Percentiles rank a stretch among this genome's conserved stretches.
Evolutionary conservation across 2,329 filamentous ascomycete genomes (phyloP).

Genomic region (Xylaria sp.): DNA sequence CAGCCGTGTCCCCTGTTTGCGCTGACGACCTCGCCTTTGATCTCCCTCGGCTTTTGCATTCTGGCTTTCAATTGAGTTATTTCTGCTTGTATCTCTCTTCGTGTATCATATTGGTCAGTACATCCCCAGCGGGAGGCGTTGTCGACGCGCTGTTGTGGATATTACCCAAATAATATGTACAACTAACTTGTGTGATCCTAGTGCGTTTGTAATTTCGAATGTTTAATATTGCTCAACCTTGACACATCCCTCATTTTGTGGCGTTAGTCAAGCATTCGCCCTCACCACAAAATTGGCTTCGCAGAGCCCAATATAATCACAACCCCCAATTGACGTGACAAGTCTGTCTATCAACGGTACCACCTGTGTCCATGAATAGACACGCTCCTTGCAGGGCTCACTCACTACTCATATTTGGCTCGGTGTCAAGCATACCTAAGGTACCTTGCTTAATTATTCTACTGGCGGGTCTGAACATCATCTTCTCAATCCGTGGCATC

Average conservation of each 20-base stretch:
- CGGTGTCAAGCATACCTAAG: slow-evolving; percentile 12
- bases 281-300: slow-evolving; percentile 38
- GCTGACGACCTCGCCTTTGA: slow-evolving; percentile 8
- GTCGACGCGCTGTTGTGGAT: slow-evolving; percentile 33
- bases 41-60: slow-evolving; percentile 36
- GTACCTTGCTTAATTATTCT: slow-evolving; percentile 6
- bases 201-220: slow-evolving; percentile 50
- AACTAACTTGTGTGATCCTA: slow-evolving; percentile 44
- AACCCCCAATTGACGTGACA: slow-evolving; percentile 15
- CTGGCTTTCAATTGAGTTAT: slow-evolving; percentile 47
- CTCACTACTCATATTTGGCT: slow-evolving; percentile 38
- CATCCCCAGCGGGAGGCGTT: slow-evolving; percentile 47
- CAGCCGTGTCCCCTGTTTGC: slow-evolving; percentile 42
- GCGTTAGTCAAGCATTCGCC: slow-evolving; percentile 36
- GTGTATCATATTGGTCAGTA: slow-evolving; percentile 59
- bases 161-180: slow-evolving; percentile 33
- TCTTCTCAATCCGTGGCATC: slow-evolving; percentile 17
- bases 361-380: slow-evolving; percentile 36
- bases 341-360: slow-evolving; percentile 13
- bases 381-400: slow-evolving; percentile 37
- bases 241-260: slow-evolving; percentile 34
- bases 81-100: slow-evolving; percentile 45
- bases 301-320: slow-evolving; percentile 17
- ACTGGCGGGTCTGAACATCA: slow-evolving; percentile 5
- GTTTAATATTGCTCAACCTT: slow-evolving; percentile 47